Evolutionary conservation across 2,329 filamentous ascomycete genomes (phyloP).

Genomic region (Trichoderma brevicompactum): DNA sequence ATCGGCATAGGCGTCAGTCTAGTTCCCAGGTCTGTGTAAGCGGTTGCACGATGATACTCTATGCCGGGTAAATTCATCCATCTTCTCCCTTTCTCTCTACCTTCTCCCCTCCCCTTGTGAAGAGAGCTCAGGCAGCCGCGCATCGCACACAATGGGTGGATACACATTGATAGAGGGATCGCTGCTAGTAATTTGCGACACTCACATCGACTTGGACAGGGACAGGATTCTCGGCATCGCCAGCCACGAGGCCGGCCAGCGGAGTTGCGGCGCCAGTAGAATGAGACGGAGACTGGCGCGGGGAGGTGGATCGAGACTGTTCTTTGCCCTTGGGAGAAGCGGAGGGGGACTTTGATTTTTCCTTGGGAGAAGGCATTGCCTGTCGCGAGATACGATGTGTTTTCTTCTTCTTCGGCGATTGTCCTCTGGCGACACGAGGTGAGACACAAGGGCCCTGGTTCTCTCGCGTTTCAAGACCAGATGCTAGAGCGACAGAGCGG

Average conservation of each 20-base stretch:
- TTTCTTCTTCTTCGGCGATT: background rate
- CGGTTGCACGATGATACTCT: background rate
- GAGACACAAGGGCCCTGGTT: background rate
- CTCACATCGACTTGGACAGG: conserved; percentile 37
- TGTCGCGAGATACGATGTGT: background rate
- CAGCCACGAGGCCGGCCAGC: conserved; percentile 17
- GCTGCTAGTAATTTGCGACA: background rate
- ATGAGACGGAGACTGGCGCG: conserved; percentile 6
- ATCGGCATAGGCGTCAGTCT: conserved; percentile 30
- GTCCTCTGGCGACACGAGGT: background rate
- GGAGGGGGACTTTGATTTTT: conserved; percentile 1
- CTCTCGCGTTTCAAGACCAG: background rate
- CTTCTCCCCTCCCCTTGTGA: background rate
- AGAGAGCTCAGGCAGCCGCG: background rate
- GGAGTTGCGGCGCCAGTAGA: background rate
- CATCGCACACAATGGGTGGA: background rate
- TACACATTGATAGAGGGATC: background rate
- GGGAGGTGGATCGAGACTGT: conserved; percentile 9
- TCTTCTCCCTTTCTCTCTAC: background rate
- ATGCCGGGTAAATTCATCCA: background rate
- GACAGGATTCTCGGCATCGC: conserved; percentile 31
- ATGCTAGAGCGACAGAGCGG: background rate
- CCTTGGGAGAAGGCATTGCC: conserved; percentile 19
- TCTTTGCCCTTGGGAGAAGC: conserved; percentile 5
- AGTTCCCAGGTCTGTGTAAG: conserved; percentile 4